These are phyloP conservation scores for Geranium incanum DNA, from an alignment of 441 rosid species.

Conservation along the genomic window DNA sequence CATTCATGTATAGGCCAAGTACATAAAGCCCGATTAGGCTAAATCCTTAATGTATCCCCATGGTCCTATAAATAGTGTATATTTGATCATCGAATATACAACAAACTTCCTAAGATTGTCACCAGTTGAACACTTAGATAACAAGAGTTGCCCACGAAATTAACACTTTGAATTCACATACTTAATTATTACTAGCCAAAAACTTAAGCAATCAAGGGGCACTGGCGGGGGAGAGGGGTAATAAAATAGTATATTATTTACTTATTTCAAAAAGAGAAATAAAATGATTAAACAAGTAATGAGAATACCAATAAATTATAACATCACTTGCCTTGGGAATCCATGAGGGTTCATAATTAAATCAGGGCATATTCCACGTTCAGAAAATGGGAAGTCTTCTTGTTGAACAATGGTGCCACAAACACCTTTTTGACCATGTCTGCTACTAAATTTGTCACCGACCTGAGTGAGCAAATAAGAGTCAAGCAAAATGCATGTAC, in stretches of 20 bases:
- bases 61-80: no score
- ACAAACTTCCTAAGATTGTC: no score
- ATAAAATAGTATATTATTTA: not conserved
- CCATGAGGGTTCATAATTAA: slow-evolving; percentile 99
- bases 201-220: no score
- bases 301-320: not conserved
- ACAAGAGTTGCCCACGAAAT: no score
- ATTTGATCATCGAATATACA: no score
- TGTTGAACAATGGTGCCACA: slow-evolving; percentile 91
- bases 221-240: no score
- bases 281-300: not conserved
- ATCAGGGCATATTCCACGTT: slow-evolving; percentile 96
- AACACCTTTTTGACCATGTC: slow-evolving; percentile 98
- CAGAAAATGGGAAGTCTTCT: slow-evolving; percentile 95
- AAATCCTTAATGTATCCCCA: no score
- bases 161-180: no score
- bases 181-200: no score
- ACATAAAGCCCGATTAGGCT: no score
- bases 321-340: slow-evolving; percentile 63
- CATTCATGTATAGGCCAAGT: no score
- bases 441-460: slow-evolving; percentile 96
- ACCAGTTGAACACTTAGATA: no score
- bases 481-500: slow-evolving; percentile 13
- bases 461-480: slow-evolving; percentile 35
- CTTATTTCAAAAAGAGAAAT: not conserved